phyloP scores from a whole-genome alignment of 2,329 filamentous ascomycete genomes.

The Moelleriella libera region DNA sequence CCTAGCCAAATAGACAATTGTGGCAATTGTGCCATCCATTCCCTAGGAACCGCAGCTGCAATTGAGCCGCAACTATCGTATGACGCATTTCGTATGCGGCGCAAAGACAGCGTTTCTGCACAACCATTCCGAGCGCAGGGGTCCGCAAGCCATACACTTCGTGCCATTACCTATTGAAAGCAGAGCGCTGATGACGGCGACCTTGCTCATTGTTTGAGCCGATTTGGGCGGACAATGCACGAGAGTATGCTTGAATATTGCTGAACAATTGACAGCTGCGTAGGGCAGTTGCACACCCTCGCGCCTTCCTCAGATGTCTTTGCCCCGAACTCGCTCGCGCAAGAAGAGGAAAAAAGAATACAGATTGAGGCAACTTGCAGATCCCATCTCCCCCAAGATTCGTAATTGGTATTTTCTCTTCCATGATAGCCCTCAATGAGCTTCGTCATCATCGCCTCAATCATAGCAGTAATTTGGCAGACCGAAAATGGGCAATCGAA shows the following conservation, averaged over 20 bases:
- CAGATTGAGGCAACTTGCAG: not conserved
- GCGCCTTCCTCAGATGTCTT: not conserved
- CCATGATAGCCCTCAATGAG: not conserved
- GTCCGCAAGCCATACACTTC: not conserved
- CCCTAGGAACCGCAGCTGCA: too few species aligned
- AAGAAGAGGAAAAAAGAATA: too few species aligned
- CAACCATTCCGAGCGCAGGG: too few species aligned
- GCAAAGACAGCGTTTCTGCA: too few species aligned
- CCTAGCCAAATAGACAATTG: too few species aligned
- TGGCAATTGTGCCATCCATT: too few species aligned
- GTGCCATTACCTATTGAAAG: not conserved
- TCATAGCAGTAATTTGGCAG: not conserved
- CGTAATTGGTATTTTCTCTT: not conserved
- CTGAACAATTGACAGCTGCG: not conserved
- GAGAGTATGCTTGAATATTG: not conserved
- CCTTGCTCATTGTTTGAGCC: not conserved
- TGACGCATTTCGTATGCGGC: too few species aligned
- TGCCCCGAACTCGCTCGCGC: not conserved
- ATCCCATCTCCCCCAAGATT: not conserved
- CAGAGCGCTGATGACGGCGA: not conserved
- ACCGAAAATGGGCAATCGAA: not conserved
- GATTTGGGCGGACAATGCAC: not conserved
- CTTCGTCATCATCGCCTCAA: not conserved
- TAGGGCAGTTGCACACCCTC: not conserved
- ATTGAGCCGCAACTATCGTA: too few species aligned